Conservation (phyloP, 768 basidiomycete species). For the Leccinum incarnatum region DNA sequence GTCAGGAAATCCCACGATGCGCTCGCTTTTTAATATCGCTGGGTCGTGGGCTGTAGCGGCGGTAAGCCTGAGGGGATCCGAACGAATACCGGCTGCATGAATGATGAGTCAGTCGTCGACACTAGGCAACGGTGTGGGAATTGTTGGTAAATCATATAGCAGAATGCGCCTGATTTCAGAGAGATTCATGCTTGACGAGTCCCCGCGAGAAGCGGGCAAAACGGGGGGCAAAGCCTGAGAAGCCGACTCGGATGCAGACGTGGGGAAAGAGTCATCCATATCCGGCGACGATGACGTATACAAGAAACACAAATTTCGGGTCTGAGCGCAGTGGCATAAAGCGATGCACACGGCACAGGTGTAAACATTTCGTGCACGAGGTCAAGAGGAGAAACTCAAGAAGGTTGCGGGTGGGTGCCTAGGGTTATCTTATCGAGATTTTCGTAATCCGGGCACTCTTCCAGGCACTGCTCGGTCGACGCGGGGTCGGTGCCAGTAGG, state of each 20-base stretch:
- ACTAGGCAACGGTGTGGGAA: not conserved
- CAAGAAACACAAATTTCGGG: not conserved
- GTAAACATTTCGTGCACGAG: not conserved
- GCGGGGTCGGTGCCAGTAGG: not conserved
- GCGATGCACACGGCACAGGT: not conserved
- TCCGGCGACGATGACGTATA: slow-evolving; percentile 9
- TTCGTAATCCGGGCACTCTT: not conserved
- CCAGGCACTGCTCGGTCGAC: not conserved
- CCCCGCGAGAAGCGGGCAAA: slow-evolving; percentile 1
- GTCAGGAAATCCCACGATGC: slow-evolving; percentile 1
- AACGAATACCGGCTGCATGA: not conserved
- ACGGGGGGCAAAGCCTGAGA: not conserved
- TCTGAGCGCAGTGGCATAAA: not conserved
- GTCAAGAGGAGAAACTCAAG: not conserved
- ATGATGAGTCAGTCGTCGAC: not conserved
- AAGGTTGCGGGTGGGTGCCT: not conserved
- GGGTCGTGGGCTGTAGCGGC: too few relatives aligned
- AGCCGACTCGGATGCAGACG: not conserved
- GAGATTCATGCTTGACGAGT: not conserved
- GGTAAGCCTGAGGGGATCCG: not conserved
- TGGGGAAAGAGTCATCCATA: slow-evolving; percentile 1
- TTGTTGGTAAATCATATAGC: not conserved
- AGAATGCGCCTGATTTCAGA: not conserved
- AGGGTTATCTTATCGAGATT: not conserved
- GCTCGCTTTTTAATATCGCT: not conserved